Percentiles rank a stretch among this genome's conserved stretches.
phyloP scores from a whole-genome alignment of 441 rosid species.

The Croton laevigatus region DNA sequence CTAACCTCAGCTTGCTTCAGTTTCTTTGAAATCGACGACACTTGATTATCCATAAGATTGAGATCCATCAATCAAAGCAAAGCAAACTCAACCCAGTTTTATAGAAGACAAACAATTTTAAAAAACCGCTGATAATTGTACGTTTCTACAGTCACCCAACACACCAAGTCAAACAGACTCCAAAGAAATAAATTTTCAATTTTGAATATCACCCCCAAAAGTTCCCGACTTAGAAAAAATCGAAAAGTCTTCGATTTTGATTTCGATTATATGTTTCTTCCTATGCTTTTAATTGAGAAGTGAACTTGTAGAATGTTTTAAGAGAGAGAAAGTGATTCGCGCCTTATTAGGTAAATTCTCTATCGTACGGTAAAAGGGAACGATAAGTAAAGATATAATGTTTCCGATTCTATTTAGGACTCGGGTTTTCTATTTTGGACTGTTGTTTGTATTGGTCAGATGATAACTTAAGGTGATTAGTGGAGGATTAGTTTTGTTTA shows the following conservation, averaged over 20 bases:
- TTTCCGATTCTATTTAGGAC: not conserved
- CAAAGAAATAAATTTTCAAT: too few species aligned
- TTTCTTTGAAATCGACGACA: conserved; percentile 16
- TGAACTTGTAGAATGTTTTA: too few species aligned
- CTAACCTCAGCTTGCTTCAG: conserved; percentile 24
- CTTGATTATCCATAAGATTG: not conserved
- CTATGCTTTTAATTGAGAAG: too few species aligned
- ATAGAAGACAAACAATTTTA: not conserved
- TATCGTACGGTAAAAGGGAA: conserved; percentile 13
- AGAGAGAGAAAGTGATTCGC: too few species aligned
- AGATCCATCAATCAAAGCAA: conserved; percentile 12
- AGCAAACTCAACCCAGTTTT: not conserved
- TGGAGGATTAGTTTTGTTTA: not conserved
- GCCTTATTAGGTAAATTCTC: conserved; percentile 10
- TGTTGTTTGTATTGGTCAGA: not conserved
- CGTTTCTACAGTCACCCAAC: too few species aligned
- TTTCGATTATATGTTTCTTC: too few species aligned
- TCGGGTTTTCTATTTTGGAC: not conserved
- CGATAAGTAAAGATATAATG: not conserved
- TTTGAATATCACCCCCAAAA: too few species aligned
- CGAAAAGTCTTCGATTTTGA: too few species aligned
- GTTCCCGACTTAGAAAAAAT: too few species aligned
- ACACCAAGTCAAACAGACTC: too few species aligned
- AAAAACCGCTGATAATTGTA: too few species aligned
- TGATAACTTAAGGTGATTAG: not conserved